Conservation (phyloP, 441 rosid species). For the Capsella rubella region DNA sequence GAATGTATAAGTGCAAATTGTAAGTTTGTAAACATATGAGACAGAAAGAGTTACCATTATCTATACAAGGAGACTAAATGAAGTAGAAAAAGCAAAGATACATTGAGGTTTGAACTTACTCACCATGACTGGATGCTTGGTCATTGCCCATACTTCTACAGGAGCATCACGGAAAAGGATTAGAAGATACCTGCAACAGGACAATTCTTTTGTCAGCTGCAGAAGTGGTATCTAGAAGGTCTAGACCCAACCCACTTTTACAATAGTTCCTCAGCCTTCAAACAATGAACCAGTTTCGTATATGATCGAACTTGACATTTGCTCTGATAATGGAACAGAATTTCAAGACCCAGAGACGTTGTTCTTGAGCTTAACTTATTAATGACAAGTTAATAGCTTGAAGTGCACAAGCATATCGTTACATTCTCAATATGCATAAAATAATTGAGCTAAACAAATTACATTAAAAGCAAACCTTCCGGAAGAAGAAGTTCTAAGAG, state of each 20-base stretch:
- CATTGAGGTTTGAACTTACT: slow-evolving; percentile 38
- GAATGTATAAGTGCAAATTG: not conserved
- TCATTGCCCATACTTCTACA: slow-evolving; percentile 99
- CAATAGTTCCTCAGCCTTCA: slow-evolving; percentile 22
- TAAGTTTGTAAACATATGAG: slow-evolving; percentile 17
- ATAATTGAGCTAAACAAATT: not conserved
- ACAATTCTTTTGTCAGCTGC: not conserved
- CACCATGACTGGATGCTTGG: slow-evolving; percentile 95
- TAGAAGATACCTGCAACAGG: slow-evolving; percentile 80
- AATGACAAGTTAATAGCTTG: slow-evolving; percentile 23
- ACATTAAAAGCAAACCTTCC: slow-evolving; percentile 71
- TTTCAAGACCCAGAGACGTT: slow-evolving; percentile 2
- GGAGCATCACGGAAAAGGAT: slow-evolving; percentile 98
- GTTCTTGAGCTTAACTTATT: slow-evolving; percentile 28
- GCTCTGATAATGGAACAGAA: slow-evolving; percentile 9
- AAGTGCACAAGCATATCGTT: slow-evolving; percentile 19
- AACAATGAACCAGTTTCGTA: slow-evolving; percentile 33
- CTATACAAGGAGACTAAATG: not conserved
- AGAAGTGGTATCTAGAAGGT: slow-evolving; percentile 23
- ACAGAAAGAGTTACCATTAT: slow-evolving; percentile 14
- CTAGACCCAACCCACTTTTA: slow-evolving; percentile 18
- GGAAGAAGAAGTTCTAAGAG: slow-evolving; percentile 92
- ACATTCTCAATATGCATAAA: slow-evolving; percentile 31
- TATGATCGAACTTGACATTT: slow-evolving; percentile 19
- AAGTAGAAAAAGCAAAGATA: slow-evolving; percentile 12